Percentiles rank a stretch among this genome's conserved stretches.
Evolutionary conservation across 768 basidiomycete species (phyloP).

Genomic region (Pleurotus sapidus): DNA sequence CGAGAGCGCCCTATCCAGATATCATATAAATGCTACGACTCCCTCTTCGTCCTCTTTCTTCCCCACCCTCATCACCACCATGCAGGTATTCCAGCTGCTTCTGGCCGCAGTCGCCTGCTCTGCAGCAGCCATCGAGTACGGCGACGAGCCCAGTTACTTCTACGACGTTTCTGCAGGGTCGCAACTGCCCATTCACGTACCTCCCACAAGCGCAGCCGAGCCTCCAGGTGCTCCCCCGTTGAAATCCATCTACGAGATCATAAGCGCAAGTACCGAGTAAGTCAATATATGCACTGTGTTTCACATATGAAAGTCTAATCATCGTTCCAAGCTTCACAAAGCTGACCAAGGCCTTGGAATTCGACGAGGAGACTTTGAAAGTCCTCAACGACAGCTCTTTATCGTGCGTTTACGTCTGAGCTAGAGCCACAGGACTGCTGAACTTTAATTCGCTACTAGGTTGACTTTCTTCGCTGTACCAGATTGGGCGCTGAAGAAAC

Average conservation of each 20-base stretch:
- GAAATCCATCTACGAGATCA: neutral
- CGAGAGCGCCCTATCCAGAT: neutral
- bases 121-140: neutral
- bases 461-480: slow-evolving; percentile 55
- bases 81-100: neutral
- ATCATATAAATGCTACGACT: neutral
- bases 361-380: slow-evolving; percentile 31
- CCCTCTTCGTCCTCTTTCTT: neutral
- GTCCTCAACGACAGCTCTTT: slow-evolving; percentile 37
- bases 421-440: neutral
- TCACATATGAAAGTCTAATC: neutral
- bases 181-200: neutral
- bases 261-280: slow-evolving; percentile 1
- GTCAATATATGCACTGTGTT: neutral
- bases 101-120: neutral
- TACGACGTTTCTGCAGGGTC: neutral
- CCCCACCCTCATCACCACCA: neutral
- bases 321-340: neutral
- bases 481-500: slow-evolving; percentile 36
- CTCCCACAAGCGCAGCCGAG: neutral
- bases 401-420: slow-evolving; percentile 20
- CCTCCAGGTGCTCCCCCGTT: neutral
- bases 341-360: neutral
- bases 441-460: slow-evolving; percentile 21
- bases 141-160: neutral